Evolutionary conservation across 1,139 yeast species (phyloP), one percentile per base, ranked within the genome.

Genomic region (Candida buenavistaensis): DNA sequence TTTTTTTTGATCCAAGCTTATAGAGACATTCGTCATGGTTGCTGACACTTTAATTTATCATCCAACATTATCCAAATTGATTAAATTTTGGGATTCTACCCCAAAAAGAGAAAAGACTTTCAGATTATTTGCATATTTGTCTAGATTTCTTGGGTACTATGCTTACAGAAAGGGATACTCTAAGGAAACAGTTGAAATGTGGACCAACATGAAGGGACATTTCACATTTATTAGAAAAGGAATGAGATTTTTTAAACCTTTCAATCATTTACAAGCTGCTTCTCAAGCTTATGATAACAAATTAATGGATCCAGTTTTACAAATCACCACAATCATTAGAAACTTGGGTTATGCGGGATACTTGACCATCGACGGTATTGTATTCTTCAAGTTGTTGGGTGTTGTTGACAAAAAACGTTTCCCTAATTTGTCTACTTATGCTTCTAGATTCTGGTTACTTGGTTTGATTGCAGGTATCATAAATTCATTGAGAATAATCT

Each of bases 201-300:
- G 80, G 62, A 68, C 68, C 46, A 64, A 68, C 14, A 55, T 84
- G 38, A 82, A 80, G 57, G 57, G 59, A 32, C 80, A 82, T 44
- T 70, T 82, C 24, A 79, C 87, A 12, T 67, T 84, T 45, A 73
- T 88, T 41, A 80, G 97, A 58, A 90, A 90, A 66, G 81, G 90
- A 14, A 67, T 90, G 72, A 76, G 97, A 52, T 81, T 83, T 55
- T 78, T 89, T 47, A 90, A 89, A 64, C 96, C 96, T 1, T 64
- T 90, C 52, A 75, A 74, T 53, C 90, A 85, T 57, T 57, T 85
- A 40, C 82, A 82, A 51, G 72, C 78, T 11, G 89, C 94, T 6
- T 72, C 87, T 4, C 73, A 75, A 46, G 75, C 86, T 14, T 76
- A 68, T 51, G 87, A 80, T 54, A 83, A 87, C 61, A 83, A 84